Evolutionary conservation across 768 basidiomycete species (phyloP), one percentile per base, ranked within the genome.

Genomic region (Suillus alpinus): DNA sequence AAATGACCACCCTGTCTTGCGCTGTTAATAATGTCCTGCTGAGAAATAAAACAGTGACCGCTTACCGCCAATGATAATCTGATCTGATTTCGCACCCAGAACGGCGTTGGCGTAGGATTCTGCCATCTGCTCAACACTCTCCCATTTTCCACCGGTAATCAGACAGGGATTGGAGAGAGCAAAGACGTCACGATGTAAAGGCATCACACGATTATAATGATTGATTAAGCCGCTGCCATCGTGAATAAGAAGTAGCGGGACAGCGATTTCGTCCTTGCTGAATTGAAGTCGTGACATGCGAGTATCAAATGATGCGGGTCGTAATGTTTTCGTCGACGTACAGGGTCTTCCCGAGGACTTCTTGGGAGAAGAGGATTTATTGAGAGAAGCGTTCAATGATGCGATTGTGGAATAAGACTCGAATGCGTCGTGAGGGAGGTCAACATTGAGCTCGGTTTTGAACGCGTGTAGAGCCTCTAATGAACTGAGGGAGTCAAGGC

Each of bases 1-100:
- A 63, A 92, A 88, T 2, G 89, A 92, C 89, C 89, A 92, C 0
- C 89, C 89, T 91, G 58, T 36, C 2, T 10, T 53, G 36, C 52
- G 0, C 23, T 36, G 16, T 53, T 37, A 53, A 26, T 53, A 18
- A 37, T 16, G 12, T 44, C 53, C 47, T 72, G 68, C 43, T 59
- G 47, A 8, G 39, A 3, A 13, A 66, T 64, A 61, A 3, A 13
- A 66, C 63, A 61, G 65, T 63, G 31, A 63, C 68, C 44, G 8
- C 65, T 49, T 47, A 71, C 29, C 12, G 65, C 69, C 41, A 37
- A 53, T 53, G 23, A 53, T 53, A 16, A 53, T 23, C 36, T 36
- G 36, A 23, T 53, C 23, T 20, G 36, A 7, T 37, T 20, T 53
- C 32, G 36, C 72, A 18, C 5, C 23, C 16, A 53, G 12, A 26